These are phyloP conservation scores for Plasmodium relictum DNA, from an alignment of 169 alveolate genomes.

Conservation along the genomic window DNA sequence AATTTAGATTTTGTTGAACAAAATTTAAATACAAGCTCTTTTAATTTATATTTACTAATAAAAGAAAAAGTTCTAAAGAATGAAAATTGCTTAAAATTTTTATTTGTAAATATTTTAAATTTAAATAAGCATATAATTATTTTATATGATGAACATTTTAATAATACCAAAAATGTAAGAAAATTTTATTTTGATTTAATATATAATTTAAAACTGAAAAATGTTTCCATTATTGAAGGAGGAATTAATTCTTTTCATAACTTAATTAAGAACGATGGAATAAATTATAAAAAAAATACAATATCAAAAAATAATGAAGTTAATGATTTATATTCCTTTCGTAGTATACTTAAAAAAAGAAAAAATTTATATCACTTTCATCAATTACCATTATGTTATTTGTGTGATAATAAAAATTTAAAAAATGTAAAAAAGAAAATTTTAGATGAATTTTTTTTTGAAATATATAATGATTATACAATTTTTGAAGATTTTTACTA, in stretches of 20 bases:
- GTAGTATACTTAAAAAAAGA: not conserved
- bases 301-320: too few species aligned
- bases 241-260: constrained; percentile 70
- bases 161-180: constrained; percentile 48
- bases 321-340: not conserved
- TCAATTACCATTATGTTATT: constrained; percentile 17
- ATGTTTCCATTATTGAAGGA: constrained; percentile 70
- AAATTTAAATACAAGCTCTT: constrained; percentile 43
- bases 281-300: not conserved
- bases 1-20: not conserved
- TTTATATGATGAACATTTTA: constrained; percentile 38
- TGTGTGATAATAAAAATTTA: constrained; percentile 22
- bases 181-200: constrained; percentile 39
- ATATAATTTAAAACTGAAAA: constrained; percentile 16
- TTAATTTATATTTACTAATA: constrained; percentile 48
- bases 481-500: constrained; percentile 29
- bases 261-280: not conserved
- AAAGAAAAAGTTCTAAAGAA: constrained; percentile 63
- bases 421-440: constrained; percentile 24
- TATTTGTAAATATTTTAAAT: constrained; percentile 14
- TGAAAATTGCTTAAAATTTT: constrained; percentile 1
- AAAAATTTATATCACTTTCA: constrained; percentile 25
- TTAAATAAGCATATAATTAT: constrained; percentile 26
- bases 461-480: constrained; percentile 40
- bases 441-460: constrained; percentile 70